These are phyloP conservation scores for Corymbia calophylla DNA, from an alignment of 441 rosid species.

Conservation along the genomic window DNA sequence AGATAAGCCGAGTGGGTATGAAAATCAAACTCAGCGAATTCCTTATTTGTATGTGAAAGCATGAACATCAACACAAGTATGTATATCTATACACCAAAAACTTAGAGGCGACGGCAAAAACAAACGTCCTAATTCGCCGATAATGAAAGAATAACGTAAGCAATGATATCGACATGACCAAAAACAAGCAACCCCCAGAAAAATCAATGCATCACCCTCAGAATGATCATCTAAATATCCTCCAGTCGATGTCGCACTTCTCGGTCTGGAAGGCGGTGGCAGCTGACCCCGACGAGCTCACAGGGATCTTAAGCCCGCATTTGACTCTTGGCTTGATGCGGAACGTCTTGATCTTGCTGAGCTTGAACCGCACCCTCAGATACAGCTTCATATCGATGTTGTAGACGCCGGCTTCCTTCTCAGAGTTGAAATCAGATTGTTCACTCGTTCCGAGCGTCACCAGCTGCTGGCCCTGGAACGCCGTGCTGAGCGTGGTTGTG, in stretches of 20 bases:
- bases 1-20: not conserved
- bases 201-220: not conserved
- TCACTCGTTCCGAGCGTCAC: conserved; percentile 23
- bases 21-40: not conserved
- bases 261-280: not conserved
- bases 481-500: conserved; percentile 34
- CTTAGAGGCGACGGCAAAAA: not conserved
- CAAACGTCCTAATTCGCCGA: not conserved
- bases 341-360: conserved; percentile 38
- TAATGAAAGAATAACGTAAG: not conserved
- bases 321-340: conserved; percentile 43
- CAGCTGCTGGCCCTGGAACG: conserved; percentile 30
- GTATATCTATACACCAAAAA: not conserved
- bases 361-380: conserved; percentile 55
- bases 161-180: not conserved
- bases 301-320: conserved; percentile 53
- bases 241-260: not conserved
- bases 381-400: conserved; percentile 44
- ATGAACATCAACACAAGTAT: not conserved
- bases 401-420: conserved; percentile 32
- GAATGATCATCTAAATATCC: not conserved
- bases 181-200: not conserved
- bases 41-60: not conserved
- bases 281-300: not conserved
- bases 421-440: conserved; percentile 16